These are phyloP conservation scores for Naganishia onofrii DNA, from an alignment of 768 basidiomycete genomes.

Conservation along the genomic window DNA sequence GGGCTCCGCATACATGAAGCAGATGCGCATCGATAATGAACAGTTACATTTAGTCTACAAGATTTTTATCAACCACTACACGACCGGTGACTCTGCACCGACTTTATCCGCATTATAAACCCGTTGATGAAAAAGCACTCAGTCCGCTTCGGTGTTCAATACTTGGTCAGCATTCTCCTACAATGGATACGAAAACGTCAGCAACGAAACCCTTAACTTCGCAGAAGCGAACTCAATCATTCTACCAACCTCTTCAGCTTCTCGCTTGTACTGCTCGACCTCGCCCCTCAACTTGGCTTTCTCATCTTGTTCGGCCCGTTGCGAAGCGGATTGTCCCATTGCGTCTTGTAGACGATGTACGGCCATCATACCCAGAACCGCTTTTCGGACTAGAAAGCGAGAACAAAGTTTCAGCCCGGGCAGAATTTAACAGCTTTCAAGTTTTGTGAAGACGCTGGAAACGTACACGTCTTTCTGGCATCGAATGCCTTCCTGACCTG, in stretches of 20 bases:
- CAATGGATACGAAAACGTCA: background rate
- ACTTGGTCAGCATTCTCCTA: slow-evolving; percentile 22
- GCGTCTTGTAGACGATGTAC: slow-evolving; percentile 66
- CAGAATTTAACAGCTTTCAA: background rate
- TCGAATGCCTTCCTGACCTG: slow-evolving; percentile 86
- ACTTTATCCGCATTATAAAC: background rate
- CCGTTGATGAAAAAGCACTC: background rate
- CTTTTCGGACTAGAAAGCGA: slow-evolving; percentile 69
- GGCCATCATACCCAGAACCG: slow-evolving; percentile 80
- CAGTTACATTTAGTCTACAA: slow-evolving; percentile 3
- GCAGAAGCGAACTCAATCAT: background rate
- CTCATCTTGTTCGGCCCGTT: slow-evolving; percentile 51
- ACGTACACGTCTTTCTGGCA: slow-evolving; percentile 78
- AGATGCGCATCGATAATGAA: background rate
- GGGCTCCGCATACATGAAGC: too few species aligned
- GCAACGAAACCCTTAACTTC: background rate
- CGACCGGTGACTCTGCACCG: background rate
- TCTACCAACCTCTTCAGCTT: slow-evolving; percentile 65
- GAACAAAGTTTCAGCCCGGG: background rate
- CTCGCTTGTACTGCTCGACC: slow-evolving; percentile 70
- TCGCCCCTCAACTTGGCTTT: slow-evolving; percentile 62
- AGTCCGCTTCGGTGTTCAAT: slow-evolving; percentile 1
- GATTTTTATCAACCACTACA: background rate
- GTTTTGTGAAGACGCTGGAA: slow-evolving; percentile 2
- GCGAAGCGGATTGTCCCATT: slow-evolving; percentile 28